Evolutionary conservation across 371 early-diverging fungal genomes (phyloP).

Genomic region (Mortierella sp.): DNA sequence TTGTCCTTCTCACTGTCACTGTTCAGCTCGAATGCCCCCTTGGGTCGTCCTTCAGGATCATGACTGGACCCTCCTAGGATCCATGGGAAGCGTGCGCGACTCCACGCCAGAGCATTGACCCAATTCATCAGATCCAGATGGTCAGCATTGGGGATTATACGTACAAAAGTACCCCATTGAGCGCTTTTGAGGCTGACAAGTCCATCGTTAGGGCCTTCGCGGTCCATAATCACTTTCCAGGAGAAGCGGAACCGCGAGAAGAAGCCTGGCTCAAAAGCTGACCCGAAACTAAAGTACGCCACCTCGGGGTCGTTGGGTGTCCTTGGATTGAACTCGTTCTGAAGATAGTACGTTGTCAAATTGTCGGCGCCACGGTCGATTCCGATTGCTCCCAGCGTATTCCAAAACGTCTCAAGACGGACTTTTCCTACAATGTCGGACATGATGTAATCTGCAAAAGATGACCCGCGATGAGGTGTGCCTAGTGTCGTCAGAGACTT

Average conservation of each 20-base stretch:
- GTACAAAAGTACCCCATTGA: slow-evolving; percentile 86
- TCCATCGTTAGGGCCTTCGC: slow-evolving; percentile 93
- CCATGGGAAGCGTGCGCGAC: slow-evolving; percentile 50
- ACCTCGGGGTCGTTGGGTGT: slow-evolving; percentile 84
- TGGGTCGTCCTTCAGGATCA: slow-evolving; percentile 44
- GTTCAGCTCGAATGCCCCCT: slow-evolving; percentile 40
- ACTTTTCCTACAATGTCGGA: slow-evolving; percentile 33
- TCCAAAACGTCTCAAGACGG: slow-evolving; percentile 39
- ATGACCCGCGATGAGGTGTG: slow-evolving; percentile 91
- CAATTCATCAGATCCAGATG: slow-evolving; percentile 84
- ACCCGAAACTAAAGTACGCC: slow-evolving; percentile 85
- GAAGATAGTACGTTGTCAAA: slow-evolving; percentile 86
- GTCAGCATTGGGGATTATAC: slow-evolving; percentile 78
- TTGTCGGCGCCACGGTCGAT: slow-evolving; percentile 61
- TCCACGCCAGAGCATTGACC: slow-evolving; percentile 49
- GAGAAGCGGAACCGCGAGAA: slow-evolving; percentile 48
- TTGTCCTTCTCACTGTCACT: slow-evolving; percentile 19
- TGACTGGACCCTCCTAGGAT: slow-evolving; percentile 48
- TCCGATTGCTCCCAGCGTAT: slow-evolving; percentile 19
- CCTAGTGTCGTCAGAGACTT: slow-evolving; percentile 85
- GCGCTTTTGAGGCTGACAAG: slow-evolving; percentile 85
- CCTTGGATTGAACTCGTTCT: slow-evolving; percentile 82
- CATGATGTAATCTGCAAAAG: slow-evolving; percentile 84
- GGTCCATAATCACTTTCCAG: slow-evolving; percentile 68
- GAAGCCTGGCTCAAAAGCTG: slow-evolving; percentile 60